A percentile compares a stretch with the other conserved stretches of the same genome.
Evolutionary conservation across 2,329 filamentous ascomycete species (phyloP).

Genomic region (Cercospora sojina): DNA sequence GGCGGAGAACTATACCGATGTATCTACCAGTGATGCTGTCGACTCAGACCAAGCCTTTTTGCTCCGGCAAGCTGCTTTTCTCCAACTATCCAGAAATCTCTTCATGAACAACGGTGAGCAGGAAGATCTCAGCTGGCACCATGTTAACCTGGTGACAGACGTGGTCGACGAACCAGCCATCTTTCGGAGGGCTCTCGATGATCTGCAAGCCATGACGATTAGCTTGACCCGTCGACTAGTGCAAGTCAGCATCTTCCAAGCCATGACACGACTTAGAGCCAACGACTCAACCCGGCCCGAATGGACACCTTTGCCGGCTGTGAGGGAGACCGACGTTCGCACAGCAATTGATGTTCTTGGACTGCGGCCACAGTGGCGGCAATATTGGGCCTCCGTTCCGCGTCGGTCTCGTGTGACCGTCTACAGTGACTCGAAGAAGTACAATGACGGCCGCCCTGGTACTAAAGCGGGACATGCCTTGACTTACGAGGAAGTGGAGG

Average conservation of each 20-base stretch:
- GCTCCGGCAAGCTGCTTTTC: conserved; percentile 60
- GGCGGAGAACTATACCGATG: background rate
- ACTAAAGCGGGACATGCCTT: conserved; percentile 32
- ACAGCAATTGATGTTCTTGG: conserved; percentile 56
- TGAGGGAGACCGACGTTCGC: conserved; percentile 49
- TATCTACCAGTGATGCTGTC: conserved; percentile 5
- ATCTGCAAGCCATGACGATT: conserved; percentile 68
- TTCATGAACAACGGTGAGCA: conserved; percentile 70
- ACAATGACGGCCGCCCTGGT: conserved; percentile 29
- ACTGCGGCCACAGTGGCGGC: conserved; percentile 47
- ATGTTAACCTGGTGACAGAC: conserved; percentile 47
- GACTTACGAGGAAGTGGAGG: conserved; percentile 46
- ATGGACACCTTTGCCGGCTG: conserved; percentile 27
- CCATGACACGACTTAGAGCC: conserved; percentile 65
- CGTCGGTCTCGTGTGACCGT: conserved; percentile 56
- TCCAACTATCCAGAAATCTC: conserved; percentile 62
- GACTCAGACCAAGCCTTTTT: conserved; percentile 44
- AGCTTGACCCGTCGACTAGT: conserved; percentile 70
- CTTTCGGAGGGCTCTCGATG: conserved; percentile 70
- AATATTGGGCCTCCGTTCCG: conserved; percentile 55
- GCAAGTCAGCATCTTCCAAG: conserved; percentile 66
- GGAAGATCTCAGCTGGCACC: conserved; percentile 66
- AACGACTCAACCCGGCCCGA: conserved; percentile 32
- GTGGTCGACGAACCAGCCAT: conserved; percentile 62
- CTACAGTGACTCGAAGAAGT: conserved; percentile 36